These are phyloP conservation scores for Limnanthes douglasii DNA, from an alignment of 345 rosid species.

Conservation along the genomic window DNA sequence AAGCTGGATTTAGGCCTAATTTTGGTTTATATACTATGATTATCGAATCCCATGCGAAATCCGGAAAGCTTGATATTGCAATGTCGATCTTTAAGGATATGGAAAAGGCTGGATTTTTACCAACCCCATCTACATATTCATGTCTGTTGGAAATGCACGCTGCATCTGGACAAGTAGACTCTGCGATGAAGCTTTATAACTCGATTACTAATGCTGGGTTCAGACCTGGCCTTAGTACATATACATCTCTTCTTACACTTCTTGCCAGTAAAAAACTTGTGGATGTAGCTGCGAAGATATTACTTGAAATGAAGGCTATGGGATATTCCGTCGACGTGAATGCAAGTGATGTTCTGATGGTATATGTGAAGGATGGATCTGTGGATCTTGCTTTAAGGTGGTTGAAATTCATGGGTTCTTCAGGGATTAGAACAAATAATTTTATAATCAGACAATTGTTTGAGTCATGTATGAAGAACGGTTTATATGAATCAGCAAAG, in stretches of 20 bases:
- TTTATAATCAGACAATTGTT: slow-evolving; percentile 89
- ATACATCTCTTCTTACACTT: slow-evolving; percentile 59
- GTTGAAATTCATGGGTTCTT: slow-evolving; percentile 93
- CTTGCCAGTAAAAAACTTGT: slow-evolving; percentile 85
- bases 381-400: slow-evolving; percentile 84
- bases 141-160: slow-evolving; percentile 95
- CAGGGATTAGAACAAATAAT: slow-evolving; percentile 81
- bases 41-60: slow-evolving; percentile 86
- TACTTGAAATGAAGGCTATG: slow-evolving; percentile 93
- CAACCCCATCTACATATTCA: slow-evolving; percentile 85
- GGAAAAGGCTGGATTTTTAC: slow-evolving; percentile 93
- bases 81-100: slow-evolving; percentile 70
- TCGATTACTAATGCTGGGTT: slow-evolving; percentile 89
- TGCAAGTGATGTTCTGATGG: slow-evolving; percentile 94
- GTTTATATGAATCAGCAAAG: slow-evolving; percentile 70
- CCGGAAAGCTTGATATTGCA: slow-evolving; percentile 92
- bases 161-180: slow-evolving; percentile 79
- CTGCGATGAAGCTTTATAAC: slow-evolving; percentile 86
- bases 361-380: slow-evolving; percentile 86
- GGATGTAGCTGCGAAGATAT: slow-evolving; percentile 85
- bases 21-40: slow-evolving; percentile 75
- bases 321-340: slow-evolving; percentile 85
- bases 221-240: slow-evolving; percentile 85
- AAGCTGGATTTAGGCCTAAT: slow-evolving; percentile 73
- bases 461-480: slow-evolving; percentile 90